A percentile compares a stretch with the other conserved stretches of the same genome.
phyloP scores from a whole-genome alignment of 2,329 filamentous ascomycete species.

The Cladophialophora yegresii region DNA sequence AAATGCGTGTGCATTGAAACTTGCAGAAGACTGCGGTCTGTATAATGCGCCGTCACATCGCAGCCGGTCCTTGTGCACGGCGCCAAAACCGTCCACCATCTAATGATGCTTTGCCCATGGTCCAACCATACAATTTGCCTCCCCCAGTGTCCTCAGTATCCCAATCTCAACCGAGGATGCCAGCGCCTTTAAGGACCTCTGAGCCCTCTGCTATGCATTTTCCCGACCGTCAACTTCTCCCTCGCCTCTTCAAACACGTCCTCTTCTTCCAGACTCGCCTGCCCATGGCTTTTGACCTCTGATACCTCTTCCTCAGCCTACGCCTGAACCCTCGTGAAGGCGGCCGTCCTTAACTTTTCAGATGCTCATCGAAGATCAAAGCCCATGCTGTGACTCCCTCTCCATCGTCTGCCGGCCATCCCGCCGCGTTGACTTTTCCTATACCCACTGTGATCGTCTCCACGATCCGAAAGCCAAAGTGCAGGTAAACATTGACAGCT shows the following conservation, averaged over 20 bases:
- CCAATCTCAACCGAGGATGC: not conserved
- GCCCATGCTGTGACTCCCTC: constrained; percentile 30
- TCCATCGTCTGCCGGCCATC: constrained; percentile 26
- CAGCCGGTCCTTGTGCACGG: not conserved
- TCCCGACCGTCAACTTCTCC: not conserved
- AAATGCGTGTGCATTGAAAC: not conserved
- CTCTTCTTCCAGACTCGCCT: not conserved
- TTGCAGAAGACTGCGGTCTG: not conserved
- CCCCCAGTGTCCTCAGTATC: not conserved
- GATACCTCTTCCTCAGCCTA: not conserved
- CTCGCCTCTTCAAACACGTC: not conserved
- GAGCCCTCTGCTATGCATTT: not conserved
- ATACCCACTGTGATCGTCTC: constrained; percentile 28
- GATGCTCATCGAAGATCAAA: constrained; percentile 27
- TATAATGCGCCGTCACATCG: not conserved
- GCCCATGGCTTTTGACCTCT: not conserved
- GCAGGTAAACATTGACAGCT: constrained; percentile 30
- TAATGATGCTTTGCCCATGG: not conserved
- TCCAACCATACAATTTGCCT: not conserved
- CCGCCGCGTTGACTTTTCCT: constrained; percentile 25
- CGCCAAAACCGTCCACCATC: not conserved
- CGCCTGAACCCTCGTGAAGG: not conserved
- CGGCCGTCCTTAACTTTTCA: constrained; percentile 10
- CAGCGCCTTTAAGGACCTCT: not conserved
- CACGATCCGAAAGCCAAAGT: constrained; percentile 33